Percentiles rank a stretch among this genome's conserved stretches.
These are phyloP conservation scores for Xylaria sp. DNA, from an alignment of 495 filamentous ascomycete species.

Conservation along the genomic window DNA sequence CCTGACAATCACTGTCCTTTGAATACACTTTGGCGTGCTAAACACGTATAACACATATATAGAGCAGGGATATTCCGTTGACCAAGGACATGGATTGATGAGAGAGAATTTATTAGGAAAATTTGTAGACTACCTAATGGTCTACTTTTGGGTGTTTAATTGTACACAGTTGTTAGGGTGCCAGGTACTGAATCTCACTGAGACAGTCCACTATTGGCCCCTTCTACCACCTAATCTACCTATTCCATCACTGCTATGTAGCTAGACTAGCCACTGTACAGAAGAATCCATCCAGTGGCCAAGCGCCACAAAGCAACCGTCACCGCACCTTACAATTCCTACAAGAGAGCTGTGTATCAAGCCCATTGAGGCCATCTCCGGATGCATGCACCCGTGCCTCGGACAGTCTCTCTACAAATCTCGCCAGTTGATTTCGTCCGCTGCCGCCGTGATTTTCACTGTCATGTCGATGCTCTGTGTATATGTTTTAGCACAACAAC, in stretches of 20 bases:
- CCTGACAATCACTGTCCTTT: no score
- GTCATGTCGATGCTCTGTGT: slow-evolving; percentile 38
- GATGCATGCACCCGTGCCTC: background rate
- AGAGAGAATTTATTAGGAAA: background rate
- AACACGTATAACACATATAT: background rate
- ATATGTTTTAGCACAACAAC: slow-evolving; percentile 1
- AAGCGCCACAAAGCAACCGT: background rate
- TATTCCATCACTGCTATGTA: no score
- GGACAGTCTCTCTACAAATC: background rate
- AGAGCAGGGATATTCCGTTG: background rate
- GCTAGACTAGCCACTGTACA: background rate
- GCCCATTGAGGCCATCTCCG: background rate
- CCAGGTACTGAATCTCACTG: background rate
- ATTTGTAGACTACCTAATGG: background rate
- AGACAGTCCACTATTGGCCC: background rate
- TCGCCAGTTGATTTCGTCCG: slow-evolving; percentile 37
- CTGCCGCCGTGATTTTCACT: slow-evolving; percentile 43
- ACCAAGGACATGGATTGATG: background rate
- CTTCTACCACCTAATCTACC: no score
- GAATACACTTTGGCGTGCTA: background rate
- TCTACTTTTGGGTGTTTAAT: background rate
- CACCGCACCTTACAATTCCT: background rate
- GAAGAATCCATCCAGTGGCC: background rate
- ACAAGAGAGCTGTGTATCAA: background rate
- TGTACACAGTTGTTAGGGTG: background rate